Base-by-base conservation (phyloP, 1,139 yeast genomes). In the Pichia sp. region DNA sequence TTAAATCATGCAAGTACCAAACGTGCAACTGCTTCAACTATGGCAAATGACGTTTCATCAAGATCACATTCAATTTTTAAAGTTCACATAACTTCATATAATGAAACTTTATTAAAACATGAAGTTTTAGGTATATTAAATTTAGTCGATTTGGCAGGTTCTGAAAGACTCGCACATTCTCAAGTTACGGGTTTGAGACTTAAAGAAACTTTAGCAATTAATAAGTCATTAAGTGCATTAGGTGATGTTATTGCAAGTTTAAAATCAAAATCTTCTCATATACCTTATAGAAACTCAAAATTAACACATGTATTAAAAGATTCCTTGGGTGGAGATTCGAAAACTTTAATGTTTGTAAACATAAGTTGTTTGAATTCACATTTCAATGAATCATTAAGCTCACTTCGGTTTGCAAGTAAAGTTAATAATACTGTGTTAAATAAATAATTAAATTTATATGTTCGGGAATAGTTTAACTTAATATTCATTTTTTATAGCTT, bases 331-430 rank as follows among this genome's bases (percentile, higher is more conserved):
- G 96, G 96, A 0, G 74, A 77, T 44, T 85, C 96, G 1, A 91
- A 89, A 59, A 88, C 96, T 0, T 67, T 91, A 45, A 88, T 91
- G 96, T 83, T 91, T 69, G 96, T 88, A 13, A 89, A 88, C 54
- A 72, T 89, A 6, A 84, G 96, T 2, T 89, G 96, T 5, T 63
- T 74, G 37, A 61, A 60, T 19, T 64, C 64, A 22, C 85, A 85
- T 58, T 70, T 79, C 38, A 76, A 70, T 50, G 98, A 91, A 57
- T 82, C 95, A 0, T 55, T 89, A 21, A 86, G 86, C 55, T 86
- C 96, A 0, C 66, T 91, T 44, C 68, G 97, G 41, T 91, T 91
- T 68, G 98, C 97, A 1, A 76, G 88, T 6, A 86, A 87, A 50
- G 91, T 83, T 3, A 80, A 80, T 52, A 65, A 66, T 33, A 79